These are phyloP conservation scores for Suhomyces bolitotheri DNA, from an alignment of 1,139 yeast species.

Conservation along the genomic window DNA sequence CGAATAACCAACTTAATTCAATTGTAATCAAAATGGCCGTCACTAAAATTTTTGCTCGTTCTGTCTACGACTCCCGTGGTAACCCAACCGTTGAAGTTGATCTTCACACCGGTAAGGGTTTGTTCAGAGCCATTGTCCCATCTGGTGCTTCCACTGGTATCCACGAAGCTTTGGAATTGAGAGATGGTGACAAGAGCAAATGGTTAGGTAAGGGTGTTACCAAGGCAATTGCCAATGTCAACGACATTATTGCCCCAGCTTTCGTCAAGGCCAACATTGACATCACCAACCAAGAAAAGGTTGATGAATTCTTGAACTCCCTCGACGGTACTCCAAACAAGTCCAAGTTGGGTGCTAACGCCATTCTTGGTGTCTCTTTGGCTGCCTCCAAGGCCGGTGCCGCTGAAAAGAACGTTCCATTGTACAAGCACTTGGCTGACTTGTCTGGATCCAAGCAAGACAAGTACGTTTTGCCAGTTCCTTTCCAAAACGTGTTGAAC, in stretches of 20 bases:
- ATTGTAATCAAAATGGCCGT: slow-evolving; percentile 29
- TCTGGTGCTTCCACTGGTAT: slow-evolving; percentile 97
- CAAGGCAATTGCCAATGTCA: slow-evolving; percentile 91
- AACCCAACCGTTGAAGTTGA: slow-evolving; percentile 98
- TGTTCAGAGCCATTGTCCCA: slow-evolving; percentile 92
- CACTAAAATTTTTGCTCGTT: slow-evolving; percentile 77
- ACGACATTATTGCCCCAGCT: slow-evolving; percentile 87
- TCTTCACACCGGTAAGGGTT: slow-evolving; percentile 79
- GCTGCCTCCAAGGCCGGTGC: slow-evolving; percentile 96
- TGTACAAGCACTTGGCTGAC: slow-evolving; percentile 81
- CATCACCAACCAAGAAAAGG: slow-evolving; percentile 72
- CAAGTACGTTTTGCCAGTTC: slow-evolving; percentile 88
- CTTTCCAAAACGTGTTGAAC: slow-evolving; percentile 95
- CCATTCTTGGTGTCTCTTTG: slow-evolving; percentile 91
- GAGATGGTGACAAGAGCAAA: slow-evolving; percentile 90
- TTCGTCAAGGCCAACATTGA: slow-evolving; percentile 70
- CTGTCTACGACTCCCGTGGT: slow-evolving; percentile 97
- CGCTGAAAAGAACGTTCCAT: slow-evolving; percentile 82
- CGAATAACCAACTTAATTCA: slow-evolving; percentile 1
- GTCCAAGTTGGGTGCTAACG: slow-evolving; percentile 93
- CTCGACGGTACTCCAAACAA: slow-evolving; percentile 95
- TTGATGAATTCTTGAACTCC: slow-evolving; percentile 73
- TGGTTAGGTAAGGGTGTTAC: slow-evolving; percentile 96
- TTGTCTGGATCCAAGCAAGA: slow-evolving; percentile 53
- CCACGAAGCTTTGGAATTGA: slow-evolving; percentile 92